Evolutionary conservation across 202 grass and related monocot genomes (phyloP), one percentile per base, ranked within the genome.

Genomic region (Setaria viridis): DNA sequence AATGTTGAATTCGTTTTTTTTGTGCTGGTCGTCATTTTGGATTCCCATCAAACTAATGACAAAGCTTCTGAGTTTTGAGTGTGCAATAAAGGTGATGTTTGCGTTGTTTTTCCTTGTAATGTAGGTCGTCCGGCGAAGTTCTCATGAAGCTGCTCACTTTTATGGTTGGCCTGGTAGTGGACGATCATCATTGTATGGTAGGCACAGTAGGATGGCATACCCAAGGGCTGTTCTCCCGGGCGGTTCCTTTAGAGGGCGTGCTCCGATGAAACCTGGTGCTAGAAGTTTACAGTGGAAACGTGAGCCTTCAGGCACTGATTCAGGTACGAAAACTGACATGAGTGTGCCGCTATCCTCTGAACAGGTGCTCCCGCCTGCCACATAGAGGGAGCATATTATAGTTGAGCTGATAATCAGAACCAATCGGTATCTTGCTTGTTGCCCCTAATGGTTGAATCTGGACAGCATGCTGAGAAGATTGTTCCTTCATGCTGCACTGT

Each of bases 211-310:
- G 37, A 92, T 91, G 56, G 70, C 89, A 82, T 97, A 95, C 69
- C 89, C 92, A 79, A 89, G 95, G 82, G 77, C 88, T 72, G 76
- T 75, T 56, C 60, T 87, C 73, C 73, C 86, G 41, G 78, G 90
- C 41, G 80, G 59, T 51, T 91, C 87, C 33, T 90, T 82, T 74
- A 94, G 92, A 89, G 91, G 84, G 19, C 92, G 87, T 73, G 74
- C 74, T 76, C 82, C 80, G 1, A 88, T 97, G 69, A 95, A 87
- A 85, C 59, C 87, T 17, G 95, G 95, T 42, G 91, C 95, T 79
- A 85, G 95, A 90, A 97, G 95, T 72, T 90, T 97, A 77, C 95
- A 97, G 53, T 97, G 95, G 95, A 97, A 95, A 70, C 95, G 95
- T 67, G 91, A 93, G 51, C 58, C 89, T 85, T 90, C 89, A 45